Evolutionary conservation across 257 asterid genomes (phyloP).

Genomic region (Leptodermis oblonga): DNA sequence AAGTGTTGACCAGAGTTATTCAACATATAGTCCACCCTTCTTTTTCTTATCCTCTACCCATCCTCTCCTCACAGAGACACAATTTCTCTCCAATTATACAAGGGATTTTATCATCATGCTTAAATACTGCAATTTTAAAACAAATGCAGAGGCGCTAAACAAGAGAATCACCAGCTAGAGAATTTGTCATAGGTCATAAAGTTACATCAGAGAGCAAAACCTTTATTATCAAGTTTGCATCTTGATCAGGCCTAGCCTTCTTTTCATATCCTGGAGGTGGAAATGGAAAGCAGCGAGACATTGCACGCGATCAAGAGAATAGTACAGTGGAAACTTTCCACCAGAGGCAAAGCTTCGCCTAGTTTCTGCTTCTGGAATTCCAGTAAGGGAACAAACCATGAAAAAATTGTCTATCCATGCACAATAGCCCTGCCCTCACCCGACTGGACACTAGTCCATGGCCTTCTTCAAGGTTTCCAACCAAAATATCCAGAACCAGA

Average conservation of each 20-base stretch:
- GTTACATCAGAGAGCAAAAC: slow-evolving; percentile 29
- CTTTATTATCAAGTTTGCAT: slow-evolving; percentile 57
- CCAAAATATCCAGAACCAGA: slow-evolving; percentile 11
- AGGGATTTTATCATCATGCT: not conserved
- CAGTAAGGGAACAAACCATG: slow-evolving; percentile 48
- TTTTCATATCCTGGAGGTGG: slow-evolving; percentile 92
- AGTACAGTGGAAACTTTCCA: slow-evolving; percentile 26
- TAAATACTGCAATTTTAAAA: not conserved
- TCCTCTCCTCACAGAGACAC: not conserved
- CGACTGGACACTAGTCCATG: slow-evolving; percentile 21
- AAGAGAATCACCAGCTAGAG: slow-evolving; percentile 3
- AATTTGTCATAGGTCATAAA: not conserved
- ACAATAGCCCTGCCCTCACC: slow-evolving; percentile 57
- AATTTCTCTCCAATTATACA: not conserved
- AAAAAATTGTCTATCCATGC: slow-evolving; percentile 37
- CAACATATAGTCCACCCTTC: not conserved
- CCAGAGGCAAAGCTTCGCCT: slow-evolving; percentile 29
- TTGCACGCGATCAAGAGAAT: slow-evolving; percentile 44
- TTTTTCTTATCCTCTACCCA: not conserved
- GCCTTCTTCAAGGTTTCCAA: slow-evolving; percentile 14
- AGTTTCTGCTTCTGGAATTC: slow-evolving; percentile 39
- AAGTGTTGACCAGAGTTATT: not conserved
- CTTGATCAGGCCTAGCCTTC: slow-evolving; percentile 51
- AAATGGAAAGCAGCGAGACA: slow-evolving; percentile 98
- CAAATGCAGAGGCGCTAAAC: slow-evolving; percentile 7